phyloP scores from a whole-genome alignment of 2,329 filamentous ascomycete species.

The Celoporthe dispersa region DNA sequence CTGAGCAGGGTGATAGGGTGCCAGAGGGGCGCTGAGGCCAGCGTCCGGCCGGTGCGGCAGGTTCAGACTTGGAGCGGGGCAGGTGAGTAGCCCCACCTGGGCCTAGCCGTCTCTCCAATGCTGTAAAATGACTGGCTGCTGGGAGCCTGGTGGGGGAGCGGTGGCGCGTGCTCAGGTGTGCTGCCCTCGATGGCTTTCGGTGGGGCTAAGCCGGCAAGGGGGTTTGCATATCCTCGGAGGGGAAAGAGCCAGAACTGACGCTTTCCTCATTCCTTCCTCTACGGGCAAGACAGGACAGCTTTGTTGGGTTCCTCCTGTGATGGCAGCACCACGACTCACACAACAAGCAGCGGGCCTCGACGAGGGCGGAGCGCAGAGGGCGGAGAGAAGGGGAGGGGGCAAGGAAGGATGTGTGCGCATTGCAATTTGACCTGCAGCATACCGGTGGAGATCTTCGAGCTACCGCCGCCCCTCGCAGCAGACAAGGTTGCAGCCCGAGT shows the following conservation, averaged over 20 bases:
- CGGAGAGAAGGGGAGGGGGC: background rate
- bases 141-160: slow-evolving; percentile 4
- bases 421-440: background rate
- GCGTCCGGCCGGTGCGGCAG: slow-evolving; percentile 3
- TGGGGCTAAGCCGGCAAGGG: slow-evolving; percentile 15
- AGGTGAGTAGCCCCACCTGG: slow-evolving; percentile 2
- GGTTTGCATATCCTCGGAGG: slow-evolving; percentile 1
- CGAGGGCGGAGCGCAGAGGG: background rate
- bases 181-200: slow-evolving; percentile 6
- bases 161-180: slow-evolving; percentile 18
- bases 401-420: background rate
- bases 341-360: background rate
- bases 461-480: background rate
- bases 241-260: slow-evolving; percentile 2
- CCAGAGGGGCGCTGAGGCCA: slow-evolving; percentile 1
- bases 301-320: background rate
- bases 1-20: slow-evolving; percentile 2
- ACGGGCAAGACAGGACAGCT: background rate
- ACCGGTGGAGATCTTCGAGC: slow-evolving; percentile 6
- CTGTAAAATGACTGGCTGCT: background rate
- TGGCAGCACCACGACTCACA: background rate
- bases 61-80: slow-evolving; percentile 13
- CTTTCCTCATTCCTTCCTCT: slow-evolving; percentile 1
- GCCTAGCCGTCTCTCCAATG: background rate
- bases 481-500: slow-evolving; percentile 4